Percentiles rank a stretch among this genome's conserved stretches.
Conservation (phyloP, 1,139 yeast species). For the Magnusiomyces tetraspermus region DNA sequence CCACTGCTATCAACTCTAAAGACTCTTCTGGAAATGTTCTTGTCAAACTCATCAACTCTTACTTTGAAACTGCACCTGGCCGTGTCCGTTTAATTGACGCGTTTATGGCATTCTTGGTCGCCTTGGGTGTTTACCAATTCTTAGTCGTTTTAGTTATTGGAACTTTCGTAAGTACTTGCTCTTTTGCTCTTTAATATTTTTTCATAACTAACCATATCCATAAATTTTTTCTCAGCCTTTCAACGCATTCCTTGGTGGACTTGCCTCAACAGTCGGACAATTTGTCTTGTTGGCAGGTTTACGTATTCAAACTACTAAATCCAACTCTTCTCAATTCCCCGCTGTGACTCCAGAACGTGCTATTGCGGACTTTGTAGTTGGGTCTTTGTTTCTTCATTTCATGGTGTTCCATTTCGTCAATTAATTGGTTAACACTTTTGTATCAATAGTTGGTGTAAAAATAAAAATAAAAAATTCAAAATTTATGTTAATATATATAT, state of each 20-base stretch:
- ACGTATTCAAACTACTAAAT: conserved; percentile 55
- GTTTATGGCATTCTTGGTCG: conserved; percentile 65
- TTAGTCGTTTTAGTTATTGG: conserved; percentile 68
- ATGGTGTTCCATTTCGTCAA: conserved; percentile 86
- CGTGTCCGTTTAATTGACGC: conserved; percentile 55
- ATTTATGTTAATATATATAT: not conserved
- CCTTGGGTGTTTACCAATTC: conserved; percentile 70
- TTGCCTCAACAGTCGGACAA: conserved; percentile 87
- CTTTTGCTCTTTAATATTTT: not conserved
- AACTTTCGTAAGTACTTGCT: conserved; percentile 42
- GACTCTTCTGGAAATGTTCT: not conserved
- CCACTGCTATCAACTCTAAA: conserved; percentile 11
- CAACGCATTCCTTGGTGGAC: conserved; percentile 93
- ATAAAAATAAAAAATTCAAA: no score
- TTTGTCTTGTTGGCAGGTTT: conserved; percentile 70
- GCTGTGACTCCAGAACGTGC: conserved; percentile 63
- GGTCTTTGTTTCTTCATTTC: conserved; percentile 82
- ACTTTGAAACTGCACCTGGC: conserved; percentile 20
- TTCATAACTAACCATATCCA: not conserved
- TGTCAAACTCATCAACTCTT: conserved; percentile 19
- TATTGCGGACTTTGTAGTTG: conserved; percentile 80
- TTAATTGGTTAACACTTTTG: conserved; percentile 29
- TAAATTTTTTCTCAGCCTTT: conserved; percentile 46
- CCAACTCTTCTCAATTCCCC: conserved; percentile 38
- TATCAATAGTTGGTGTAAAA: not conserved